phyloP scores from a whole-genome alignment of 2,329 filamentous ascomycete genomes.

The Furcasterigmium furcatum region DNA sequence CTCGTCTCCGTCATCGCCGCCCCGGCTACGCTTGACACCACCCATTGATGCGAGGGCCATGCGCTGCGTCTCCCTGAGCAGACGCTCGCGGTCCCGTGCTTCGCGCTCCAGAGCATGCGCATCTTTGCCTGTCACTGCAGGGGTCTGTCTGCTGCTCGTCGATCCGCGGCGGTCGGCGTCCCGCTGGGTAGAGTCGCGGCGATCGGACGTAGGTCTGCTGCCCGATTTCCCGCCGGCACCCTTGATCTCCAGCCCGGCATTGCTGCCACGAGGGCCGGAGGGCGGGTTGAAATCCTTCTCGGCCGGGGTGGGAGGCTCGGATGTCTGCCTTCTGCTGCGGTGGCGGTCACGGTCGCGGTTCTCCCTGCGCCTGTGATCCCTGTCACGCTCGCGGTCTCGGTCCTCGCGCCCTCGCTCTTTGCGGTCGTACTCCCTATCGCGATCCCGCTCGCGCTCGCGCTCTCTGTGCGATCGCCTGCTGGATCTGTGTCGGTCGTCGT shows the following conservation, averaged over 20 bases:
- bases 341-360: conserved; percentile 30
- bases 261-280: conserved; percentile 29
- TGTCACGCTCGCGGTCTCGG: conserved; percentile 37
- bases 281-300: conserved; percentile 39
- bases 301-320: conserved; percentile 25
- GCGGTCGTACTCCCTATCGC: conserved; percentile 40
- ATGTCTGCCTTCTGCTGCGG: conserved; percentile 24
- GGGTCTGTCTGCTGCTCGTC: too few relatives aligned
- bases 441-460: conserved; percentile 39
- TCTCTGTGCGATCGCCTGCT: conserved; percentile 37
- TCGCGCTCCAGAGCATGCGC: conserved; percentile 70
- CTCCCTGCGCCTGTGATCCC: conserved; percentile 18
- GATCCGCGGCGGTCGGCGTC: conserved; percentile 28
- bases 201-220: conserved; percentile 2
- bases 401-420: conserved; percentile 35
- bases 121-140: conserved; percentile 37
- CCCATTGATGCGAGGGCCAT: conserved; percentile 49
- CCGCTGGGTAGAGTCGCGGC: conserved; percentile 26
- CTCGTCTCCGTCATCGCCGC: conserved; percentile 26
- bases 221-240: conserved; percentile 20
- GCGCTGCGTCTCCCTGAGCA: conserved; percentile 66
- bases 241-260: conserved; percentile 35
- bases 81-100: conserved; percentile 60
- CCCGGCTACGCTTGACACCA: conserved; percentile 45
- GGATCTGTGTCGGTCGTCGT: conserved; percentile 36